Conservation (phyloP, 345 rosid species). For the Euphorbia pulcherrima region DNA sequence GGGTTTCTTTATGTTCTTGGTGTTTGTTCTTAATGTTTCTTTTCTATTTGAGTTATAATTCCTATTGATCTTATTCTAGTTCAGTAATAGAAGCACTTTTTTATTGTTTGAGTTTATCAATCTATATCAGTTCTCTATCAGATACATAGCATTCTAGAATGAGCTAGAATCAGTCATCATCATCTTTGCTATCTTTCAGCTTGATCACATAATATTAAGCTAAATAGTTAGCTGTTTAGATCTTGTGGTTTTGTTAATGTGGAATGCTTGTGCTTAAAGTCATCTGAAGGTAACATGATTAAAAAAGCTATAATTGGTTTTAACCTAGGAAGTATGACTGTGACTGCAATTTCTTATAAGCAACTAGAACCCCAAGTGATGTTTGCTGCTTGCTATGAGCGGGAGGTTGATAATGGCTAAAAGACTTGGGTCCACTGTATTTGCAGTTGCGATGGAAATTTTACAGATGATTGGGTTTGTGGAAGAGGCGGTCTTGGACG, state of each 20-base stretch:
- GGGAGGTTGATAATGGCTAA: not conserved
- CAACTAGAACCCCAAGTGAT: not conserved
- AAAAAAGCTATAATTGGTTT: not conserved
- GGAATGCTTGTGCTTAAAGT: not conserved
- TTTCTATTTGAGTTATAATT: no score
- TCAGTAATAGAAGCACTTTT: no score
- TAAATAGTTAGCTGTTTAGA: no score
- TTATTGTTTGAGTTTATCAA: no score
- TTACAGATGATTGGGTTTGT: slow-evolving; percentile 66
- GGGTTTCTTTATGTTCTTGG: no score
- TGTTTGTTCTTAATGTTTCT: no score
- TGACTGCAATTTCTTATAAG: not conserved
- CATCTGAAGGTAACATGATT: not conserved
- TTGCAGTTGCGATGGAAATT: slow-evolving; percentile 79
- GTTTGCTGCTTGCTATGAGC: not conserved
- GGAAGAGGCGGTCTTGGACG: slow-evolving; percentile 54
- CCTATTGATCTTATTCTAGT: no score
- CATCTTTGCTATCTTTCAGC: not conserved
- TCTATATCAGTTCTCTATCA: no score
- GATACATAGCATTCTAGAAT: not conserved
- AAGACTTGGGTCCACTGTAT: not conserved
- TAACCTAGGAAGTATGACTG: not conserved
- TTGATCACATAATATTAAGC: not conserved
- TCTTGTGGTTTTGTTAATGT: not conserved
- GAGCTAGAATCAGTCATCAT: not conserved